Evolutionary conservation across 768 basidiomycete species (phyloP).

Genomic region (Saitozyma sp.): DNA sequence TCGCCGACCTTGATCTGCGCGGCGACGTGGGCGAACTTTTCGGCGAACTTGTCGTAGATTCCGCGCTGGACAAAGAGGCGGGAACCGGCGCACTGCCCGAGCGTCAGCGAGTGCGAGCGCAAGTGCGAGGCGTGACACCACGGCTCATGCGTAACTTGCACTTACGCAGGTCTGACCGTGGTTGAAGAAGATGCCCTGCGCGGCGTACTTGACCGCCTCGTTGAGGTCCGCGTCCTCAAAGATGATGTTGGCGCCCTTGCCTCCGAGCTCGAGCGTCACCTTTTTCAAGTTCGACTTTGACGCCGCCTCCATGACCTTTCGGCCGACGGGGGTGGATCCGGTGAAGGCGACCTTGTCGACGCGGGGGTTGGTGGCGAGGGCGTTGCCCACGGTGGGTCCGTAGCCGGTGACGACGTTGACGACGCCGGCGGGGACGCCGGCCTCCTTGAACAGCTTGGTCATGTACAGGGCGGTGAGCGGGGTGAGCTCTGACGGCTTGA

Average conservation of each 20-base stretch:
- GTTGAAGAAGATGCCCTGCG: conserved; percentile 63
- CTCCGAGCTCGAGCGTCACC: conserved; percentile 88
- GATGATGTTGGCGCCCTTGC: conserved; percentile 56
- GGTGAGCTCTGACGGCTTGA: conserved; percentile 75
- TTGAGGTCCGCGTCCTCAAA: conserved; percentile 49
- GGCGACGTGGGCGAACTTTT: conserved; percentile 58
- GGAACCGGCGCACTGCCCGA: conserved; percentile 43
- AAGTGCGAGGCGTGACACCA: background rate
- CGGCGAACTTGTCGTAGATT: conserved; percentile 47
- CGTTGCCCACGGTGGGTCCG: conserved; percentile 46
- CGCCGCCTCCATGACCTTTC: conserved; percentile 79
- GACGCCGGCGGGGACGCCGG: conserved; percentile 47
- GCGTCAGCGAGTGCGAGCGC: background rate
- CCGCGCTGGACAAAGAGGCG: conserved; percentile 46
- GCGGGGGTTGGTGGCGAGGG: conserved; percentile 36
- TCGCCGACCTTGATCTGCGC: conserved; percentile 73
- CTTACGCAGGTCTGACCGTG: conserved; percentile 28
- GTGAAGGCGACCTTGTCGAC: conserved; percentile 53
- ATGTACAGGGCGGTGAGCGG: conserved; percentile 47
- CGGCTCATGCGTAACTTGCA: too few species aligned
- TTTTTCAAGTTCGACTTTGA: conserved; percentile 75
- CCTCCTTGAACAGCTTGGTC: conserved; percentile 47
- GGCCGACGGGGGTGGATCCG: conserved; percentile 59
- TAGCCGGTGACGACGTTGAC: conserved; percentile 44
- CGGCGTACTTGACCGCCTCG: conserved; percentile 54